A percentile compares a stretch with the other conserved stretches of the same genome.
Conservation (phyloP, 306 rosid species). For the Vigna unguiculata region DNA sequence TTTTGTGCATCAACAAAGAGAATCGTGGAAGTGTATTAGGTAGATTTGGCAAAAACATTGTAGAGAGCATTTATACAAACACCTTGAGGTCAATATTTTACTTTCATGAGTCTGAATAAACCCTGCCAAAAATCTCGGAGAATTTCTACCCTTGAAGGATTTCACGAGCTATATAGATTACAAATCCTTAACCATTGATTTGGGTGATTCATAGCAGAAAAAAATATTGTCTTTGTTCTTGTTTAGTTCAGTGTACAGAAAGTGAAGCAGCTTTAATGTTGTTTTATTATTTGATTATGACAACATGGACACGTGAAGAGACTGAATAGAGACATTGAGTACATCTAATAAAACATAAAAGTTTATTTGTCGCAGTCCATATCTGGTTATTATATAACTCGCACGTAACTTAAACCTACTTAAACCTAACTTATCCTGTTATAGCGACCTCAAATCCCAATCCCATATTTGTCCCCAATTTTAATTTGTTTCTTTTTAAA, state of each 20-base stretch:
- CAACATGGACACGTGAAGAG: slow-evolving; percentile 41
- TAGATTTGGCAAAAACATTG: background rate
- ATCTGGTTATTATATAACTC: slow-evolving; percentile 12
- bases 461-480: too few species aligned
- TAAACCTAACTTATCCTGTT: too few species aligned
- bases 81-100: background rate
- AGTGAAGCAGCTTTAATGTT: background rate
- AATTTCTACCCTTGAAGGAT: background rate
- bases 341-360: slow-evolving; percentile 37
- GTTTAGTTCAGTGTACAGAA: background rate
- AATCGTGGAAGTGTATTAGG: background rate
- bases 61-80: too few species aligned
- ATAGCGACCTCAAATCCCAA: too few species aligned
- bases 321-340: slow-evolving; percentile 34
- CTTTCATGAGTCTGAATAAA: background rate
- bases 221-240: background rate
- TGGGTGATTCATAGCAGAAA: background rate
- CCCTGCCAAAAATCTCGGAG: background rate
- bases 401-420: background rate
- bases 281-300: slow-evolving; percentile 22
- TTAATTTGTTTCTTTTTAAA: too few species aligned
- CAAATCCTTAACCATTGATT: background rate
- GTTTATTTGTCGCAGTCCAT: background rate
- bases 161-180: background rate
- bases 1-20: background rate